A percentile compares a stretch with the other conserved stretches of the same genome.
Evolutionary conservation across 176 grass and related monocot genomes (phyloP).

Genomic region (Otatea glauca): DNA sequence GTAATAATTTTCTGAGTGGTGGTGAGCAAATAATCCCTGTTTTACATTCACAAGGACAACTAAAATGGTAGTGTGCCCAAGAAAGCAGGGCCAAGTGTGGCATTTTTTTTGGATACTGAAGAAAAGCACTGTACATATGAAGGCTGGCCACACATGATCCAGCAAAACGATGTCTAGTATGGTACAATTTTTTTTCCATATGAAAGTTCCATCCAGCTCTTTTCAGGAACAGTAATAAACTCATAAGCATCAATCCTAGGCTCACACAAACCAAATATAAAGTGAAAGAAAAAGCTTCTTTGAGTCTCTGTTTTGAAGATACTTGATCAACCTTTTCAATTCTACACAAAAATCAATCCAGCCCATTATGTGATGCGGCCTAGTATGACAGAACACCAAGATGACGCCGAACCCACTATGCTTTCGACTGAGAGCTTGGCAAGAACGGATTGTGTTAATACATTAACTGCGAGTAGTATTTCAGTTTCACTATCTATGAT

Average conservation of each 20-base stretch:
- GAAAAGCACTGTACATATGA: background rate
- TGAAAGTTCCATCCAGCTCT: background rate
- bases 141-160: background rate
- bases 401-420: background rate
- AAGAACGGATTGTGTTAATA: background rate
- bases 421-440: slow-evolving; percentile 1
- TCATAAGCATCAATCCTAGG: background rate
- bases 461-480: background rate
- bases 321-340: background rate
- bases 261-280: background rate
- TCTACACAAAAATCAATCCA: background rate
- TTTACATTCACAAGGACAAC: background rate
- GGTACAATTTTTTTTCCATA: background rate
- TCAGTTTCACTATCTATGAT: background rate
- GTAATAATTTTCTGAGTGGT: background rate
- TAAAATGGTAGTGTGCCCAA: no score
- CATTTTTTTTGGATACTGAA: background rate
- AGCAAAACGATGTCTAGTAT: slow-evolving; percentile 1
- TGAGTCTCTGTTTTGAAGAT: background rate
- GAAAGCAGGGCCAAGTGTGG: background rate
- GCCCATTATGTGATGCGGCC: background rate
- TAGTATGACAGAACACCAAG: background rate
- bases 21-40: background rate
- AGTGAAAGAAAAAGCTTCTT: background rate
- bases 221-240: background rate